Conservation (phyloP, 805 yeast species). For the Pichia exigua region DNA sequence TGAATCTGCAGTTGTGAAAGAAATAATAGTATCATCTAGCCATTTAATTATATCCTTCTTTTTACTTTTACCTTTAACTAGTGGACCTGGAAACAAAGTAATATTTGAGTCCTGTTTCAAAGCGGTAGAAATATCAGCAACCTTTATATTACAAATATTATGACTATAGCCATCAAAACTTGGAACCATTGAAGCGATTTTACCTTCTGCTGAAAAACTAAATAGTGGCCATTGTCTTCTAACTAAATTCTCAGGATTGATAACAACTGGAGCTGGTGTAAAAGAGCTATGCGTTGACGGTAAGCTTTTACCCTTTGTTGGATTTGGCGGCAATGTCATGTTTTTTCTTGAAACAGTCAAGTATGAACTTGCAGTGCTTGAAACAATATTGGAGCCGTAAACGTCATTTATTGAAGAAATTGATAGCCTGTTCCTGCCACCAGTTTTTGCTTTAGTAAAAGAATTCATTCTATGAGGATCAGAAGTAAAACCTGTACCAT, state of each 20-base stretch:
- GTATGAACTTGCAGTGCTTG: conserved; percentile 10
- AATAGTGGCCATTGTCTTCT: conserved; percentile 70
- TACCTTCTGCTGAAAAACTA: conserved; percentile 49
- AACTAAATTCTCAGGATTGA: conserved; percentile 47
- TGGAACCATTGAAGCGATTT: conserved; percentile 39
- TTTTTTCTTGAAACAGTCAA: conserved; percentile 4
- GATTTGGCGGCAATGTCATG: conserved; percentile 9
- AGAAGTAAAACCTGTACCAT: not conserved
- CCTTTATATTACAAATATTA: conserved; percentile 28
- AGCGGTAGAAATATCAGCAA: conserved; percentile 29
- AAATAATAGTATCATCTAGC: conserved; percentile 34
- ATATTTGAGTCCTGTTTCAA: conserved; percentile 41
- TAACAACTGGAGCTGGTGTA: conserved; percentile 30
- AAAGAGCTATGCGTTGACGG: conserved; percentile 11
- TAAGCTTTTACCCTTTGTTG: conserved; percentile 2
- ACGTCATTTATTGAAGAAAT: conserved; percentile 14
- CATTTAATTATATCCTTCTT: conserved; percentile 66
- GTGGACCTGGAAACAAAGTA: conserved; percentile 60
- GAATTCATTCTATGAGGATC: not conserved
- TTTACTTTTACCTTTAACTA: conserved; percentile 47
- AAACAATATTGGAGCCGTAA: conserved; percentile 13
- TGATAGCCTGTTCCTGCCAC: conserved; percentile 3
- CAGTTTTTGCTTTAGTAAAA: not conserved
- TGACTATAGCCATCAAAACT: conserved; percentile 30
- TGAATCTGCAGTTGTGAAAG: conserved; percentile 6